Base-by-base conservation (phyloP, 1,139 yeast species). In the Pichia sp. region DNA sequence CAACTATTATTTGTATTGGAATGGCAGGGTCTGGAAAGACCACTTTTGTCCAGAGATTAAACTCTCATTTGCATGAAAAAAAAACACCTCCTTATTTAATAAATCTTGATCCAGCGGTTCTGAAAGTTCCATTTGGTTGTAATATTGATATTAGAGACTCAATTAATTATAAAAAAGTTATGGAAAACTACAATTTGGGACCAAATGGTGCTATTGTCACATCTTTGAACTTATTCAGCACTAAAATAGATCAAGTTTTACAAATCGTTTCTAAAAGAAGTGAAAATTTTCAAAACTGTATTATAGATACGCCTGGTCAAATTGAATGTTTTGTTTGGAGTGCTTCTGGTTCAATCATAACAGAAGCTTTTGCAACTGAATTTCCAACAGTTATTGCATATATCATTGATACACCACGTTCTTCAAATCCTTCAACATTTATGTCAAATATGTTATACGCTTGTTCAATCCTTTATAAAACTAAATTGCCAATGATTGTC, bases 191-290 rank as follows among this genome's bases (percentile, higher is more conserved):
- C 63, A 85, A 86, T 53, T 68, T 94, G 50, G 99, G 99, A 0
- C 99, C 99, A 11, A 94, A 94, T 63, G 99, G 99, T 46, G 97
- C 98, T 7, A 94, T 94, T 63, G 96, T 94, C 56, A 94, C 98
- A 0, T 87, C 96, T 16, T 72, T 94, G 53, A 94, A 94, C 62
- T 70, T 94, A 48, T 94, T 94, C 62, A 74, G 96, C 45, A 94
- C 99, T 26, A 94, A 94, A 67, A 88, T 94, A 50, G 99, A 94
- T 63, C 98, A 94, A 68, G 97, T 94, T 8, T 80, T 94, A 51
- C 76, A 79, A 43, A 72, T 94, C 43, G 86, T 90, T 22, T 96
- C 90, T 61, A 88, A 88, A 62, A 77, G 94, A 59, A 73, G 87
- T 1, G 82, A 79, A 27, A 69, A 70, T 41, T 76, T 77, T 53